Base-by-base conservation (phyloP, 306 rosid species). In the Gynostemma pentaphyllum region DNA sequence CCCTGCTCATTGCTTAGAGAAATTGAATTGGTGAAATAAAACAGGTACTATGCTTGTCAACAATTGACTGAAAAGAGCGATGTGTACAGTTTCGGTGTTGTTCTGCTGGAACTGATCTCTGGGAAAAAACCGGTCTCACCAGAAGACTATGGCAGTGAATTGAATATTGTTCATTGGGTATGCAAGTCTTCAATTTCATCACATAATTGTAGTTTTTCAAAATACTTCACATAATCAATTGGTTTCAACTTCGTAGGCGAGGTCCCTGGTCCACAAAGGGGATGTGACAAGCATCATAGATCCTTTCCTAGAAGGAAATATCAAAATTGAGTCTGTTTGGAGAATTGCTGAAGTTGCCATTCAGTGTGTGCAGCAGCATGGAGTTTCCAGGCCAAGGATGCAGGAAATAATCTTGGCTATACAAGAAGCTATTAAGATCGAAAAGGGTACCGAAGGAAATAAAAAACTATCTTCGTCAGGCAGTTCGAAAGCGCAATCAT, bases 81-180 rank as follows among this genome's bases (percentile, higher is more conserved):
- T 45, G 95, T 92, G 1, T 92, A 92, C 52, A 88, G 98, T 75
- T 92, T 88, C 51, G 96, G 98, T 22, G 98, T 92, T 64, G 99
- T 92, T 62, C 83, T 92, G 0, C 74, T 92, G 7, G 96, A 92
- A 79, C 78, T 92, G 68, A 92, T 92, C 70, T 86, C 95, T 5
- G 96, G 99, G 60, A 92, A 72, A 77, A 92, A 85, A 72, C 84
- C 95, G 1, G 81, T 92, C 22, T 92, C 99, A 16, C 68, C 80
- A 41, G 96, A 88, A 71, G 95, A 86, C 67, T 88, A 82, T 70
- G 95, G 96, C 36, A 76, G 88, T 2, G 99, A 92, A 71, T 73
- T 88, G 87, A 92, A 88, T 76, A 88, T 92, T 7, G 95, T 92
- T 73, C 96, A 92, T 73, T 88, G 99, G 95, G 99, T 92, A 80